Conservation (phyloP, 225 moss, liverwort and hornwort genomes). For the Lunularia cruciata region DNA sequence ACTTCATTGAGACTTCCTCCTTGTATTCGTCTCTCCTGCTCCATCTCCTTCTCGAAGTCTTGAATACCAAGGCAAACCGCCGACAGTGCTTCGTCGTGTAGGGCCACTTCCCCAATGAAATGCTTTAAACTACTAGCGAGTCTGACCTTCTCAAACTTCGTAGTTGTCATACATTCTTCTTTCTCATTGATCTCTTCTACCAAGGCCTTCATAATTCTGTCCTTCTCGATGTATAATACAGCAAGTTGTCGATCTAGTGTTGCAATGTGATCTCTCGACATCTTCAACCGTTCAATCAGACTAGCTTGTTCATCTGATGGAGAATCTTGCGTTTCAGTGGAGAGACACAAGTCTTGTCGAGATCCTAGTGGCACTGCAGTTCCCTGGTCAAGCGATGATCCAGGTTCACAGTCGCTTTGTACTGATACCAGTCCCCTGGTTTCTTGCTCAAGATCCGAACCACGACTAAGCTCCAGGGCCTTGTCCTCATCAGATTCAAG, state of each 20-base stretch:
- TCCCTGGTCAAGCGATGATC: slow-evolving; percentile 25
- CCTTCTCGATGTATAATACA: slow-evolving; percentile 43
- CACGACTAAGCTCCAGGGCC: slow-evolving; percentile 33
- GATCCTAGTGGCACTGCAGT: slow-evolving; percentile 29
- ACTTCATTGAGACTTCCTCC: slow-evolving; percentile 14
- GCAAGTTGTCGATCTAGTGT: slow-evolving; percentile 53
- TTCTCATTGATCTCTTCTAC: slow-evolving; percentile 63
- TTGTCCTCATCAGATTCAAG: slow-evolving; percentile 10
- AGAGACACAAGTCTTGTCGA: slow-evolving; percentile 24
- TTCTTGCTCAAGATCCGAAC: slow-evolving; percentile 51
- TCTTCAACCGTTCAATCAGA: slow-evolving; percentile 54
- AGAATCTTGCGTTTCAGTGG: slow-evolving; percentile 24
- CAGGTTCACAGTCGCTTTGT: slow-evolving; percentile 37
- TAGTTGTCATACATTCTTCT: slow-evolving; percentile 43
- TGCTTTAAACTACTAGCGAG: slow-evolving; percentile 63
- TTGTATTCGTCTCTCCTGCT: slow-evolving; percentile 39
- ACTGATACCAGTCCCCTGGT: slow-evolving; percentile 42
- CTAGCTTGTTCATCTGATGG: slow-evolving; percentile 38
- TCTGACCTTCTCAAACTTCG: slow-evolving; percentile 58
- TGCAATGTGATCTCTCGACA: slow-evolving; percentile 53
- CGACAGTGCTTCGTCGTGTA: slow-evolving; percentile 68
- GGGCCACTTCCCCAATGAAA: slow-evolving; percentile 59
- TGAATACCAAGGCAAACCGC: slow-evolving; percentile 56
- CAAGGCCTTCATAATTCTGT: slow-evolving; percentile 55
- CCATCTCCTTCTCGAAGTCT: slow-evolving; percentile 72